phyloP scores from a whole-genome alignment of 768 basidiomycete genomes.

The Macrocybe gigantea region DNA sequence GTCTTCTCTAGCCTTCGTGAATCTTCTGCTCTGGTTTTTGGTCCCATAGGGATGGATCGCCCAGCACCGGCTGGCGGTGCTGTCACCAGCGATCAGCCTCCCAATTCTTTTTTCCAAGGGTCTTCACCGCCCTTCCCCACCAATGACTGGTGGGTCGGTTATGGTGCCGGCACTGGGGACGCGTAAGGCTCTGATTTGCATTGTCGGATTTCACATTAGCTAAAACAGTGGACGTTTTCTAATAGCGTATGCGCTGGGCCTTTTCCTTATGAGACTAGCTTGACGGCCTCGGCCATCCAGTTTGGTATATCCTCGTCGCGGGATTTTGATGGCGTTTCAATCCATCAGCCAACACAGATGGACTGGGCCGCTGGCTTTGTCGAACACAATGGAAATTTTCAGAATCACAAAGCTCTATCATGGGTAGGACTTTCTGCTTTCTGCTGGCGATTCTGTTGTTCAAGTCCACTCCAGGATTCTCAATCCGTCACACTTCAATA shows the following conservation, averaged over 20 bases:
- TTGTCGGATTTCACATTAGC: neutral
- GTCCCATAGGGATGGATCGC: slow-evolving; percentile 18
- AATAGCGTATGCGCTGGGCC: slow-evolving; percentile 23
- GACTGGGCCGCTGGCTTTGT: slow-evolving; percentile 27
- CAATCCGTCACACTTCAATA: slow-evolving; percentile 30
- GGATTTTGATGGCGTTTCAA: slow-evolving; percentile 24
- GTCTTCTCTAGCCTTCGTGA: too few species aligned
- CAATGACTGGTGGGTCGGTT: slow-evolving; percentile 30
- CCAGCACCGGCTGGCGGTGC: slow-evolving; percentile 19
- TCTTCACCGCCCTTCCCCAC: slow-evolving; percentile 27
- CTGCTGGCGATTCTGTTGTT: neutral
- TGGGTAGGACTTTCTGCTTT: slow-evolving; percentile 16
- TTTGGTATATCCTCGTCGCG: slow-evolving; percentile 24
- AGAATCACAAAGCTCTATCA: slow-evolving; percentile 24
- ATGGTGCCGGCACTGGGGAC: slow-evolving; percentile 19
- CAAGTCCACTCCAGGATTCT: slow-evolving; percentile 15
- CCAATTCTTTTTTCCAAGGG: slow-evolving; percentile 27
- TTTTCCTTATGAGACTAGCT: slow-evolving; percentile 24
- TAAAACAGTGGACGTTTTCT: too few species aligned
- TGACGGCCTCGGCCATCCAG: slow-evolving; percentile 18
- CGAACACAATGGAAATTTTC: slow-evolving; percentile 22
- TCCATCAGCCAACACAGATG: slow-evolving; percentile 23
- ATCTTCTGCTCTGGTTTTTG: slow-evolving; percentile 12
- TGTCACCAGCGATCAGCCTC: slow-evolving; percentile 20
- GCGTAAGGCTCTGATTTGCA: slow-evolving; percentile 10